phyloP scores from a whole-genome alignment of 805 yeast genomes.

The Yarrowia sp. region DNA sequence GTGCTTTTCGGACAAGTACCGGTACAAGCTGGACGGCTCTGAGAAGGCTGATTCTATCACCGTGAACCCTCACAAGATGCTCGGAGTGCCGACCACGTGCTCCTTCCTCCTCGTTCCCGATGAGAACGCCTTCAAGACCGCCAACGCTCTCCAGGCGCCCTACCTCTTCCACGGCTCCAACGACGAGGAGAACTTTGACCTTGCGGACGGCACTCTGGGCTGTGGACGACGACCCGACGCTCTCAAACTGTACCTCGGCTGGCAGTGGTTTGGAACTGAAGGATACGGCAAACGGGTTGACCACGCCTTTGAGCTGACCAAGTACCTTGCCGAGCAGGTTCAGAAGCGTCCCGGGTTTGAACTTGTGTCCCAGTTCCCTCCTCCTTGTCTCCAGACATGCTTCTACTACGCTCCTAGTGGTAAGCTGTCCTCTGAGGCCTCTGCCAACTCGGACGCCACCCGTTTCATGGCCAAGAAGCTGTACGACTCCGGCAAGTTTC shows the following conservation, averaged over 20 bases:
- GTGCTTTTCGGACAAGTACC: conserved; percentile 63
- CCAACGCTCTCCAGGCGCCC: conserved; percentile 81
- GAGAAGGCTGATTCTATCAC: conserved; percentile 78
- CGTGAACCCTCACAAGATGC: conserved; percentile 84
- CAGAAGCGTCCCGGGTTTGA: conserved; percentile 55
- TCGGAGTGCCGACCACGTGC: conserved; percentile 77
- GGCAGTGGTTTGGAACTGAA: conserved; percentile 76
- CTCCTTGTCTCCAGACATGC: conserved; percentile 85
- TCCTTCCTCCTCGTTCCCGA: conserved; percentile 79
- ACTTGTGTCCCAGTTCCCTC: conserved; percentile 63
- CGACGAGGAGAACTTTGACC: conserved; percentile 64
- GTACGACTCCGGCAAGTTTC: conserved; percentile 67
- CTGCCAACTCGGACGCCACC: conserved; percentile 61
- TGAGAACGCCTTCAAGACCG: conserved; percentile 65
- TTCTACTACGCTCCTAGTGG: conserved; percentile 68
- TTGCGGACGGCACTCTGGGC: conserved; percentile 92
- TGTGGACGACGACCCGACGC: conserved; percentile 89
- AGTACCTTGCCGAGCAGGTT: conserved; percentile 63
- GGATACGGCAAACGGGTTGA: conserved; percentile 74
- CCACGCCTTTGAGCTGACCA: conserved; percentile 71
- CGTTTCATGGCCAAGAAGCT: conserved; percentile 66
- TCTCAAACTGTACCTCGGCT: conserved; percentile 75
- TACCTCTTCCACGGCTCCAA: conserved; percentile 73
- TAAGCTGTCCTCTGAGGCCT: conserved; percentile 47
- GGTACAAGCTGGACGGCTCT: conserved; percentile 61